Evolutionary conservation across 2,329 filamentous ascomycete species (phyloP), one percentile per base, ranked within the genome.

Genomic region (Alternaria longipes): DNA sequence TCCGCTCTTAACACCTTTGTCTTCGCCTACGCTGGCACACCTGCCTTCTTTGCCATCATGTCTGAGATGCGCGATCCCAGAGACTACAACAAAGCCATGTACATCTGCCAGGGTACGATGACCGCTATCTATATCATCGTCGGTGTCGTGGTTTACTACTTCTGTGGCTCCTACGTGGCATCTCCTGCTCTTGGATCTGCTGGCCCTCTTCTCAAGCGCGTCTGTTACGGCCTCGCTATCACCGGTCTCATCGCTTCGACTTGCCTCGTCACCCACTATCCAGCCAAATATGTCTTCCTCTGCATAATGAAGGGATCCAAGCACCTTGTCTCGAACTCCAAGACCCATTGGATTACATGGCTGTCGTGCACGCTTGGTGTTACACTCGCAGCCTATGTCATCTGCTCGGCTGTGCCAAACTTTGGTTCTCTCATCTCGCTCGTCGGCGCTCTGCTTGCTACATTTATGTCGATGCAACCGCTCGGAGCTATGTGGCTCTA

Each of bases 271-370:
- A 47, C 42, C 34, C 49, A 32, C 42, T 56, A 40, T 18, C 44
- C 59, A 3, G 50, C 54, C 16, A 62, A 62, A 9, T 59, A 59
- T 36, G 30, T 62, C 8, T 88, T 89, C 38, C 90, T 90, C 12
- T 91, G 91, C 62, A 81, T 91, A 51, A 86, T 91, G 54, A 87
- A 88, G 0, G 89, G 89, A 57, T 88, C 90, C 2, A 14, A 90
- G 91, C 66, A 88, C 89, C 72, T 87, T 84, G 36, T 44, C 12
- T 45, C 50, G 5, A 62, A 62, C 55, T 46, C 55, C 5, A 24
- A 32, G 11, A 34, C 41, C 1, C 59, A 62, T 22, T 62, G 59
- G 59, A 11, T 32, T 6, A 62, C 55, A 8, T 62, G 59, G 55
- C 24, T 62, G 14, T 20, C 26, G 5, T 62, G 59, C 51, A 55